Conservation (phyloP, 148 eudicot genomes). For the Limonium bicolor region DNA sequence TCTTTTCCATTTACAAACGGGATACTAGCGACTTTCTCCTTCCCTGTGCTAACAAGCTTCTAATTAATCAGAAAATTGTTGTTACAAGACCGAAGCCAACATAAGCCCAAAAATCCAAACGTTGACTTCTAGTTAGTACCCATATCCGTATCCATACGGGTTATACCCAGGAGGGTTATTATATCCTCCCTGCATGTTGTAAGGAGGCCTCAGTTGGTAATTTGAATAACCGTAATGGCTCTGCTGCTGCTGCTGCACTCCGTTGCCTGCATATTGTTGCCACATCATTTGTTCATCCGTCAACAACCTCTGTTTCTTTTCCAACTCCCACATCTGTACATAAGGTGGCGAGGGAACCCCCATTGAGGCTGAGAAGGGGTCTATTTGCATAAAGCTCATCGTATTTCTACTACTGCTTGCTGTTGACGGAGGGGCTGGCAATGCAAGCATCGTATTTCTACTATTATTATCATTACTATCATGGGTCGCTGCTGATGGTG, state of each 20-base stretch:
- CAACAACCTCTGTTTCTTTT: conserved; percentile 51
- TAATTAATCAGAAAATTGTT: too few relatives aligned
- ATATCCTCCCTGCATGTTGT: conserved; percentile 19
- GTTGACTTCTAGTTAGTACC: neutral
- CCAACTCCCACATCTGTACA: conserved; percentile 75
- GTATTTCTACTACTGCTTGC: conserved; percentile 2
- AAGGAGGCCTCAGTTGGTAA: conserved; percentile 19
- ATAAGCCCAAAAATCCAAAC: neutral
- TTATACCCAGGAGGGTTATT: too few relatives aligned
- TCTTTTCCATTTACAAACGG: too few relatives aligned
- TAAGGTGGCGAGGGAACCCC: conserved; percentile 53
- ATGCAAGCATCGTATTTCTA: too few relatives aligned
- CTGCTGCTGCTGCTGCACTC: conserved; percentile 71
- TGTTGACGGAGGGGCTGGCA: too few relatives aligned
- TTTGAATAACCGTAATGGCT: conserved; percentile 18
- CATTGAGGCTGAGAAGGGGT: conserved; percentile 58
- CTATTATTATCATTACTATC: too few relatives aligned
- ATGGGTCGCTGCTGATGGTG: conserved; percentile 13
- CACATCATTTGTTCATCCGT: conserved; percentile 63
- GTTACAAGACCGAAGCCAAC: too few relatives aligned
- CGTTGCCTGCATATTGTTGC: conserved; percentile 58
- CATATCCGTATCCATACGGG: conserved; percentile 6
- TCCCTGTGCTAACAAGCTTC: too few relatives aligned
- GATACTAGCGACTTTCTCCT: too few relatives aligned
- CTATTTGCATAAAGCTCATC: conserved; percentile 2